Evolutionary conservation across 768 basidiomycete species (phyloP).

Genomic region (Podaxis mareebaensis): DNA sequence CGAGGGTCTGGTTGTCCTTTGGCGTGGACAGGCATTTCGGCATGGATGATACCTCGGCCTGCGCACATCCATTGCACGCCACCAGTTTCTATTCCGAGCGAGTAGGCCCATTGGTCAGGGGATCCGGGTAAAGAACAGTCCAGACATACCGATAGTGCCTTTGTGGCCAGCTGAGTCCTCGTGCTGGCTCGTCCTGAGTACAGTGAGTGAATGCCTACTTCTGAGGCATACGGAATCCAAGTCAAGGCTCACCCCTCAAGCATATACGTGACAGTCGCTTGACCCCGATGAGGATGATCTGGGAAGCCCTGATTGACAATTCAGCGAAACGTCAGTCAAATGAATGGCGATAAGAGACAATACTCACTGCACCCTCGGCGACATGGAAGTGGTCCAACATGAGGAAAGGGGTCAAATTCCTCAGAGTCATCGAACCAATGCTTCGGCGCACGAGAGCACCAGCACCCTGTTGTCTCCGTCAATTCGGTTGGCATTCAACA

Average conservation of each 20-base stretch:
- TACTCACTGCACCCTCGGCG: slow-evolving; percentile 62
- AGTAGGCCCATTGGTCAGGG: background rate
- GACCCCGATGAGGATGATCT: slow-evolving; percentile 92
- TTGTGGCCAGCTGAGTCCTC: slow-evolving; percentile 92
- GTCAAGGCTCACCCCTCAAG: slow-evolving; percentile 61
- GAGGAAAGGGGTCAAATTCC: slow-evolving; percentile 88
- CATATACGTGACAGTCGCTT: slow-evolving; percentile 89
- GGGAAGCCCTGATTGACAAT: slow-evolving; percentile 68
- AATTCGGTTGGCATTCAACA: slow-evolving; percentile 6
- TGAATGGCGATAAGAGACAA: background rate
- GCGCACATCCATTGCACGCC: slow-evolving; percentile 97
- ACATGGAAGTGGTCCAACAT: slow-evolving; percentile 87
- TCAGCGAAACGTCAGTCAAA: background rate
- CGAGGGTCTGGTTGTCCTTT: slow-evolving; percentile 67
- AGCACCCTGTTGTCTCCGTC: slow-evolving; percentile 52
- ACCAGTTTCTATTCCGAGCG: slow-evolving; percentile 48
- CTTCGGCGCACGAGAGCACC: slow-evolving; percentile 85
- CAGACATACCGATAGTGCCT: slow-evolving; percentile 56
- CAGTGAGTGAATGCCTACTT: background rate
- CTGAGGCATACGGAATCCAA: background rate
- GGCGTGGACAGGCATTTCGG: slow-evolving; percentile 85
- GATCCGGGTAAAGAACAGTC: background rate
- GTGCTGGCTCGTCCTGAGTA: slow-evolving; percentile 64
- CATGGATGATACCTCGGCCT: slow-evolving; percentile 77
- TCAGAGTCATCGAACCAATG: slow-evolving; percentile 73